Evolutionary conservation across 129 eudicot species (phyloP), one percentile per base, ranked within the genome.

Genomic region (Silybum marianum): DNA sequence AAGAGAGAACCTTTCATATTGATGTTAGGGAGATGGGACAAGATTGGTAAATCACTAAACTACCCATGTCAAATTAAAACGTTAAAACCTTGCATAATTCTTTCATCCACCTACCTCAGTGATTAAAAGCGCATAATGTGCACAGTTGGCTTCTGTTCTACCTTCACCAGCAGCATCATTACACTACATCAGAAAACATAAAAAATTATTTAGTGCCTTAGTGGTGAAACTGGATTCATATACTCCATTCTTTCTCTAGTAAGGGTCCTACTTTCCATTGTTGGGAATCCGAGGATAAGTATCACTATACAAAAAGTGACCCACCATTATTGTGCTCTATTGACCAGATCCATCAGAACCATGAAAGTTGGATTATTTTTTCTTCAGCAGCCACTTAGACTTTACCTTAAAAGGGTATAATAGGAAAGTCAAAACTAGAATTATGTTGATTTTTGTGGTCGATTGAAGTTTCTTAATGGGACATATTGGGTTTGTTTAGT

Each of bases 151-250:
- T 71, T 7, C 38, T 71, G 74, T 71, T 19, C 51, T n/a, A 34
- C 26, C 26, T 71, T 34, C 66, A 58, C 66, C 66, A 58, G 66
- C 66, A n/a, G 23, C 66, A 58, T 58, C 66, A 58, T 58, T 58
- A n/a, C 23, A 58, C 23, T 58, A 58, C 23, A 58, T 19, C 66
- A 5, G 66, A 6, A 58, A 58, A 18, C 66, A n/a, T 58, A 23
- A 58, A 58, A 18, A 18, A 18, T n/a, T 58, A 58, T 58, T 58
- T 58, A 24, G 24, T 58, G 66, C n/a, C n/a, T 58, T 58, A 24
- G 24, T 58, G 66, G 66, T 58, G 66, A 58, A 58, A 58, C 66
- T 58, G 66, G 66, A 58, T 58, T 58, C 66, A 58, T 58, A 58
- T 58, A n/a, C 66, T 58, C 66, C 66, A 58, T 58, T 58, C 23